These are phyloP conservation scores for Venturia carpophila DNA, from an alignment of 2,329 filamentous ascomycete species.

Conservation along the genomic window DNA sequence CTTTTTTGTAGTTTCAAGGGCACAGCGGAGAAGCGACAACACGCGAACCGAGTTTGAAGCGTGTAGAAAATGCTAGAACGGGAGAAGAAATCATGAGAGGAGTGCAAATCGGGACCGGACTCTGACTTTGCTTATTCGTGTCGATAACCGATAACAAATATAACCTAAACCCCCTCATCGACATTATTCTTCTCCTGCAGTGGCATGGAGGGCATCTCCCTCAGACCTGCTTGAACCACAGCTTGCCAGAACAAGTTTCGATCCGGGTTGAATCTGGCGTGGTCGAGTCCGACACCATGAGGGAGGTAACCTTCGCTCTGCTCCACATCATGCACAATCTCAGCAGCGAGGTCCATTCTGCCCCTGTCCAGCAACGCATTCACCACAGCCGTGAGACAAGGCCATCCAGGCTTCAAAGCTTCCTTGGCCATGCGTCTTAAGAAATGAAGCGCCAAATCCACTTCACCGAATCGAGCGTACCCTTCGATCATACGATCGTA, in stretches of 20 bases:
- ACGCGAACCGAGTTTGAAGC: not conserved
- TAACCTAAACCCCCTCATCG: not conserved
- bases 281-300: conserved; percentile 4
- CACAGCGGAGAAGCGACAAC: not conserved
- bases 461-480: conserved; percentile 50
- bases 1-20: not conserved
- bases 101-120: not conserved
- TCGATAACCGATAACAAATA: not conserved
- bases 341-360: conserved; percentile 29
- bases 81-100: not conserved
- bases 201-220: not conserved
- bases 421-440: conserved; percentile 33
- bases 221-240: not conserved
- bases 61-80: not conserved
- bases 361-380: conserved; percentile 31
- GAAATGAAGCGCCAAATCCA: conserved; percentile 37
- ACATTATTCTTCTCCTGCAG: not conserved
- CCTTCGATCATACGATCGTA: conserved; percentile 65
- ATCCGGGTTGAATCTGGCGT: not conserved
- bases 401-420: conserved; percentile 37
- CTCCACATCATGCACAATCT: conserved; percentile 33
- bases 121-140: not conserved
- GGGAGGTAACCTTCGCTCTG: conserved; percentile 1
- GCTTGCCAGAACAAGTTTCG: conserved; percentile 6
- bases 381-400: conserved; percentile 33